Evolutionary conservation across 805 yeast species (phyloP), one percentile per base, ranked within the genome.

Genomic region (Myxozyma neglecta): DNA sequence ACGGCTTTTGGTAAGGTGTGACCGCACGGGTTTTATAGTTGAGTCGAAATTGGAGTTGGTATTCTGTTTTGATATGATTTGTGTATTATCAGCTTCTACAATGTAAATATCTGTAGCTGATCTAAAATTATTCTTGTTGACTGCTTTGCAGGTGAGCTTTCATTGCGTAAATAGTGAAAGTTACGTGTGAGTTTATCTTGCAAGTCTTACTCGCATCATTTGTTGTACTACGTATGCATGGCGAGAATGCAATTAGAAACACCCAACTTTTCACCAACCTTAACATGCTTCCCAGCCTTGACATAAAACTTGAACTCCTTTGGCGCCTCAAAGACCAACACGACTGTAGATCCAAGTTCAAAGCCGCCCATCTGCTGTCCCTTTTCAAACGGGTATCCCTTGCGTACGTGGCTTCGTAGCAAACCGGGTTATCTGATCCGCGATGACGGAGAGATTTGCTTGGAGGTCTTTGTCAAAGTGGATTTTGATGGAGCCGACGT

Each of bases 311-410:
- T 75, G 74, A 93, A 94, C 63, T 81, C 77, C 60, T 81, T 82
- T 32, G 99, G 99, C 1, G 97, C 99, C 76, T 94, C 99, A 75
- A 94, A 94, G 24, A 93, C 96, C 66, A 94, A 79, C 16, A 94
- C 99, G n/a, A 94, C 94, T 0, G 99, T 94, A 36, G 96, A 88
- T 0, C 99, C 99, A 56, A 94, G 80, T 78, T 89, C 89, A 77
- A 94, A 94, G 0, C 99, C 99, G 46, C 99, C 99, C 82, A 94
- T 88, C 75, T 94, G 97, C 70, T 90, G 89, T 45, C 99, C 99
- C 75, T 89, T 90, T 20, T 83, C 78, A 54, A 94, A 81, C 1
- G 99, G 98, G 71, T 83, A 84, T 8, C 99, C 99, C 85, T 85
- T 29, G 86, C 79, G 75, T 94, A 94, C 0, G 92, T 90, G 7